A percentile compares a stretch with the other conserved stretches of the same genome.
Evolutionary conservation across 306 rosid species (phyloP).

Genomic region (Astragalus glycyphyllos): DNA sequence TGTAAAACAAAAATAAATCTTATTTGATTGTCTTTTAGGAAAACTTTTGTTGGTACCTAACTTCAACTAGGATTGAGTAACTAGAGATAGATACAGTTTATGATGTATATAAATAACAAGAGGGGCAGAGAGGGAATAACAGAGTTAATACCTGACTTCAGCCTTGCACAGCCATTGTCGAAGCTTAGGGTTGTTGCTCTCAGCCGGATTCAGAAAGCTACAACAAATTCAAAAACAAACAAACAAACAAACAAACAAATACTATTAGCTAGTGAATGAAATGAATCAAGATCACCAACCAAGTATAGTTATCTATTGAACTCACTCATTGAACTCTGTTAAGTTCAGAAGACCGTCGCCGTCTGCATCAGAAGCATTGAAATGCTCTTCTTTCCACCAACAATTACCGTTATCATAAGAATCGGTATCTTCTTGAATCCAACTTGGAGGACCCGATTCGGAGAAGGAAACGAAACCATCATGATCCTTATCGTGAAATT

Average conservation of each 20-base stretch:
- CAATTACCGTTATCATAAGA: conserved; percentile 86
- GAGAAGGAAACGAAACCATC: conserved; percentile 76
- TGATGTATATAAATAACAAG: too few relatives aligned
- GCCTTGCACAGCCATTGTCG: conserved; percentile 83
- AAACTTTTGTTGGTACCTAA: too few relatives aligned
- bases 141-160: conserved; percentile 83
- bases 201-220: conserved; percentile 94
- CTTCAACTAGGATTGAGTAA: too few relatives aligned
- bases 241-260: too few relatives aligned
- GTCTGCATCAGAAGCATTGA: conserved; percentile 83
- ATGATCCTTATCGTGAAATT: conserved; percentile 75
- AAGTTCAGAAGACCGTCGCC: conserved; percentile 79
- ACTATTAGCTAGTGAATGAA: background rate
- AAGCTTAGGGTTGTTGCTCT: conserved; percentile 79
- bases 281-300: background rate
- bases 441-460: conserved; percentile 80
- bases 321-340: conserved; percentile 91
- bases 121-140: too few relatives aligned
- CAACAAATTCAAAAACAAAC: background rate
- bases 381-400: conserved; percentile 90
- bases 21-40: too few relatives aligned
- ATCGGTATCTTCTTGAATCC: conserved; percentile 67
- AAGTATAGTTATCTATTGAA: too few relatives aligned
- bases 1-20: too few relatives aligned
- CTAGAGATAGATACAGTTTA: too few relatives aligned